Percentiles rank a stretch among this genome's conserved stretches.
phyloP scores from a whole-genome alignment of 495 filamentous ascomycete genomes.

The Bacidia gigantensis region DNA sequence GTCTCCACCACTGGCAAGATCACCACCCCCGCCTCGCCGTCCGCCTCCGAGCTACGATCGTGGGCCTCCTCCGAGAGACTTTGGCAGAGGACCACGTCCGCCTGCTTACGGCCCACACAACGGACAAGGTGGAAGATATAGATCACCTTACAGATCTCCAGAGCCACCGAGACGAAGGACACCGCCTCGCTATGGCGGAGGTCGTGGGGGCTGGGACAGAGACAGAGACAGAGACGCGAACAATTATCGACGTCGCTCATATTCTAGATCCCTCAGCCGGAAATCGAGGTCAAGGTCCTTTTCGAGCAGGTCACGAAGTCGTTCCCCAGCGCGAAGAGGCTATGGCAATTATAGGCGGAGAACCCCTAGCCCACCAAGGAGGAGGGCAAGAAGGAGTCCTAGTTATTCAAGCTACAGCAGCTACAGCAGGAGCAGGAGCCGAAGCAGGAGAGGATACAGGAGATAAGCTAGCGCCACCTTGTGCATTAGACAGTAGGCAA shows the following conservation, averaged over 20 bases:
- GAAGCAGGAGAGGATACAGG: constrained; percentile 27
- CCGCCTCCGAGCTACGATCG: constrained; percentile 22
- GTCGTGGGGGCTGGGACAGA: constrained; percentile 16
- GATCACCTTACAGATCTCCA: constrained; percentile 18
- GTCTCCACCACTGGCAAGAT: constrained; percentile 30
- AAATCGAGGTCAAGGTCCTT: constrained; percentile 19
- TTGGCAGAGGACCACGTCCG: constrained; percentile 17
- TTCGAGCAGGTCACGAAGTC: constrained; percentile 19
- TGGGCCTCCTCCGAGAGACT: constrained; percentile 20
- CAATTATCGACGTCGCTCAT: constrained; percentile 34
- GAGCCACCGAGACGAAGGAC: constrained; percentile 25
- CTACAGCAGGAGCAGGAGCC: constrained; percentile 33
- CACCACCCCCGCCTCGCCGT: constrained; percentile 8
- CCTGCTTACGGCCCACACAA: constrained; percentile 9
- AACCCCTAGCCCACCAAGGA: constrained; percentile 19
- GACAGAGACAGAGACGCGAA: constrained; percentile 31
- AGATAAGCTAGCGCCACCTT: constrained; percentile 7
- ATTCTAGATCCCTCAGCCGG: constrained; percentile 33
- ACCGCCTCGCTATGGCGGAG: constrained; percentile 26
- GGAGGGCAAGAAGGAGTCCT: constrained; percentile 35
- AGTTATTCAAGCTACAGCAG: constrained; percentile 43
- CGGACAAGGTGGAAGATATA: constrained; percentile 11
- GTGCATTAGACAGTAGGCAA: background rate
- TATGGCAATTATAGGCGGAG: constrained; percentile 25
- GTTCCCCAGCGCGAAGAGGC: constrained; percentile 13